These are phyloP conservation scores for Colletotrichum cordylinicola DNA, from an alignment of 2,329 filamentous ascomycete genomes.

Conservation along the genomic window DNA sequence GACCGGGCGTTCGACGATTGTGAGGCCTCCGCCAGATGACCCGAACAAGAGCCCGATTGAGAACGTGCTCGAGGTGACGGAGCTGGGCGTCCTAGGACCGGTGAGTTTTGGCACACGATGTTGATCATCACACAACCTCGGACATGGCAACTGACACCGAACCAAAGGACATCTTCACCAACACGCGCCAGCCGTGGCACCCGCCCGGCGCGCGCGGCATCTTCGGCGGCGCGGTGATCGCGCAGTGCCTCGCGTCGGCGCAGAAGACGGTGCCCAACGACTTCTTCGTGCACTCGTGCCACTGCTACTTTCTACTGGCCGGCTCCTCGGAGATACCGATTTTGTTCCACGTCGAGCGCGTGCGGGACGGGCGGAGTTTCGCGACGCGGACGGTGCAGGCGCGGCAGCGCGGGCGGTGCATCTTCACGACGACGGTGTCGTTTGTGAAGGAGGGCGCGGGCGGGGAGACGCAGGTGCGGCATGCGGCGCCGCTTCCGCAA, in stretches of 20 bases:
- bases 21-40: slow-evolving; percentile 77
- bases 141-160: neutral
- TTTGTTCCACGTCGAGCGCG: slow-evolving; percentile 92
- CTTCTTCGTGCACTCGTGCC: slow-evolving; percentile 93
- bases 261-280: slow-evolving; percentile 82
- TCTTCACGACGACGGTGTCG: slow-evolving; percentile 94
- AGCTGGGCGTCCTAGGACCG: slow-evolving; percentile 76
- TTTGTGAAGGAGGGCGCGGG: slow-evolving; percentile 75
- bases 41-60: slow-evolving; percentile 81
- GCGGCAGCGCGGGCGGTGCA: slow-evolving; percentile 83
- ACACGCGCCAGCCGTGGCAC: slow-evolving; percentile 90
- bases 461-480: slow-evolving; percentile 60
- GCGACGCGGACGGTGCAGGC: slow-evolving; percentile 96
- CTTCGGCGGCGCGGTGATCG: slow-evolving; percentile 92
- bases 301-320: slow-evolving; percentile 98
- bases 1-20: slow-evolving; percentile 58
- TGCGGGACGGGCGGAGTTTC: slow-evolving; percentile 89
- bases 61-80: slow-evolving; percentile 86
- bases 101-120: too few relatives aligned
- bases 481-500: slow-evolving; percentile 67
- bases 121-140: too few relatives aligned
- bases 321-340: slow-evolving; percentile 86
- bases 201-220: slow-evolving; percentile 91
- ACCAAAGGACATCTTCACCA: slow-evolving; percentile 86
- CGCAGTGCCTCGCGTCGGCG: slow-evolving; percentile 86